Percentiles rank a stretch among this genome's conserved stretches.
Evolutionary conservation across 2,329 filamentous ascomycete species (phyloP).

Genomic region (Aureobasidium musti): DNA sequence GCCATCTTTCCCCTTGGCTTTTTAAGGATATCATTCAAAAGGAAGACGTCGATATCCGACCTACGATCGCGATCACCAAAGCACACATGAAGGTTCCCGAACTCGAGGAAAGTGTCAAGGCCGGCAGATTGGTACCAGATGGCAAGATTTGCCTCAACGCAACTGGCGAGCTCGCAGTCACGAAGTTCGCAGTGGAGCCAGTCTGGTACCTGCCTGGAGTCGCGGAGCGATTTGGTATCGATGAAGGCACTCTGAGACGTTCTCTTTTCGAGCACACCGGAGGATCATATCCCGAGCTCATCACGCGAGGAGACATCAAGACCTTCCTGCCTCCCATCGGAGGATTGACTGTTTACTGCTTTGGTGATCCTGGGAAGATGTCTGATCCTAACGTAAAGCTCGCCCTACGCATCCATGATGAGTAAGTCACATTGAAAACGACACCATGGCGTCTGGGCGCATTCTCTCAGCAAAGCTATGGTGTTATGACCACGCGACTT

Average conservation of each 20-base stretch:
- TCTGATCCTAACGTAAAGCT: conserved; percentile 78
- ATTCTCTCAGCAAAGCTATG: too few species aligned
- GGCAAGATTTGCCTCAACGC: conserved; percentile 88
- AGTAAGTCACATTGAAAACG: too few species aligned
- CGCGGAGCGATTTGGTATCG: conserved; percentile 91
- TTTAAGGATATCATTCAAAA: conserved; percentile 77
- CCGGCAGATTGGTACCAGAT: conserved; percentile 73
- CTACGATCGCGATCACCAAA: conserved; percentile 87
- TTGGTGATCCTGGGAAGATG: conserved; percentile 93
- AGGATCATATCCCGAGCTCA: conserved; percentile 93
- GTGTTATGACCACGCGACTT: too few species aligned
- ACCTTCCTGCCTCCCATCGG: conserved; percentile 94
- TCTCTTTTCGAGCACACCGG: conserved; percentile 94
- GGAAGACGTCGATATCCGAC: conserved; percentile 80
- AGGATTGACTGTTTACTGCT: conserved; percentile 93
- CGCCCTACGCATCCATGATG: conserved; percentile 78
- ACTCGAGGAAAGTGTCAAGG: conserved; percentile 81
- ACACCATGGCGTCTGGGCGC: too few species aligned
- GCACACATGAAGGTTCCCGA: conserved; percentile 98
- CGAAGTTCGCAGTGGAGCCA: conserved; percentile 95
- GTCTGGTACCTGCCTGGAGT: conserved; percentile 64
- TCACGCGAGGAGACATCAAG: conserved; percentile 93
- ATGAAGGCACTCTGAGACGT: conserved; percentile 82
- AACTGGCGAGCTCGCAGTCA: conserved; percentile 85
- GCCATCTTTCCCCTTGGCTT: conserved; percentile 81